Percentiles rank a stretch among this genome's conserved stretches.
phyloP scores from a whole-genome alignment of 2,329 filamentous ascomycete species.

The Anthostomella pinea region DNA sequence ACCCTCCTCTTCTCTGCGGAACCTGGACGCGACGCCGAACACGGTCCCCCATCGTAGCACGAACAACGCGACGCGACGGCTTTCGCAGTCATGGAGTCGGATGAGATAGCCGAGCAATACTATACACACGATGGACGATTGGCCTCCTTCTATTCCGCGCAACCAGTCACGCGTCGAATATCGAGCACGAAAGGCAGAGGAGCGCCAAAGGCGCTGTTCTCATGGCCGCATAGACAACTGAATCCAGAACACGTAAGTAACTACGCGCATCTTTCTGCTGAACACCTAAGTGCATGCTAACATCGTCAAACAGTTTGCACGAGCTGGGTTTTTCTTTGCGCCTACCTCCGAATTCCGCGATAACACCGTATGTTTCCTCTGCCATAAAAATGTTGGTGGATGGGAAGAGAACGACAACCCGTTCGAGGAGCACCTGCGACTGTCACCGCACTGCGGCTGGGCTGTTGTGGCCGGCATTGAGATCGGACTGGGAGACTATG shows the following conservation, averaged over 20 bases:
- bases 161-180: constrained; percentile 65
- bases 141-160: constrained; percentile 69
- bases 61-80: constrained; percentile 2
- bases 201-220: constrained; percentile 52
- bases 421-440: constrained; percentile 78
- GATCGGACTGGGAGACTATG: constrained; percentile 59
- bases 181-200: constrained; percentile 62
- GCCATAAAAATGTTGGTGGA: constrained; percentile 78
- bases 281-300: constrained; percentile 9
- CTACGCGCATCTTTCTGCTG: constrained; percentile 5
- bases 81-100: constrained; percentile 24
- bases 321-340: constrained; percentile 86
- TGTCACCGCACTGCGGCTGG: constrained; percentile 82
- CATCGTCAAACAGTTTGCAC: constrained; percentile 63
- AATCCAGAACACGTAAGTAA: constrained; percentile 59
- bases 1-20: neutral
- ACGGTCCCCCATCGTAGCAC: neutral
- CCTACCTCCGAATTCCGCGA: constrained; percentile 74
- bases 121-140: constrained; percentile 73
- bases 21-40: no score
- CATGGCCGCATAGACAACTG: constrained; percentile 78
- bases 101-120: constrained; percentile 45
- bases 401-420: constrained; percentile 90
- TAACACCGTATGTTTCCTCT: constrained; percentile 88
- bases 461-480: constrained; percentile 68